Evolutionary conservation across 495 filamentous ascomycete species (phyloP), one percentile per base, ranked within the genome.

Genomic region (Aspergillus hancockii): DNA sequence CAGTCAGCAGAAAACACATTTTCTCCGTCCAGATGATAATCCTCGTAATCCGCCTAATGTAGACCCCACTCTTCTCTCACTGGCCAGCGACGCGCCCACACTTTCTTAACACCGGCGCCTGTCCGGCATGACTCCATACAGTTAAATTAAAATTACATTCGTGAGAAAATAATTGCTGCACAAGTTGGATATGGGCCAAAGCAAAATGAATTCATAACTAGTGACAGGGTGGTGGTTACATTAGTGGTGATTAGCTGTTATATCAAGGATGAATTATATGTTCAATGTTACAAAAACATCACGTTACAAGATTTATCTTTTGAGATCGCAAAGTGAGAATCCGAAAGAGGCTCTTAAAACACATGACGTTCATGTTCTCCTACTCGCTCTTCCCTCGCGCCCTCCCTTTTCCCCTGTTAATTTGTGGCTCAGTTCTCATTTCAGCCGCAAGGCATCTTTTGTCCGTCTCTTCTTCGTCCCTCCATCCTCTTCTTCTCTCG

Each of bases 381-480:
- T 30, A 18, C n/a, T n/a, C 54, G n/a, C 30, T 52, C 52, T 30
- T 45, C 28, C 25, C 45, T 14, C 36, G 1, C 45, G 13, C 14
- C 6, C 19, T 31, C 10, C n/a, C n/a, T 41, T 54, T 53, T 47
- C 8, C n/a, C 18, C 19, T 47, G 43, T 23, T 47, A 4, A 47
- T 22, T 21, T 47, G 31, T 55, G n/a, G 32, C 52, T 55, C 38
- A 28, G 31, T 45, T 16, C 38, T 19, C 34, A 41, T 40, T 46
- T 45, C 36, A 55, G 53, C 53, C 54, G 54, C 54, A 57, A 57
- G 54, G 54, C 54, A 36, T 57, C 56, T 58, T 58, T 43, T 28
- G 16, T 34, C 56, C 28, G 19, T 18, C 13, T 43, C 32, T 49
- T 57, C 45, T 52, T 4, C 25, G 9, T 47, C 16, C 38, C 34